Evolutionary conservation across 2,329 filamentous ascomycete genomes (phyloP).

Genomic region (Tolypocladium ovalisporum): DNA sequence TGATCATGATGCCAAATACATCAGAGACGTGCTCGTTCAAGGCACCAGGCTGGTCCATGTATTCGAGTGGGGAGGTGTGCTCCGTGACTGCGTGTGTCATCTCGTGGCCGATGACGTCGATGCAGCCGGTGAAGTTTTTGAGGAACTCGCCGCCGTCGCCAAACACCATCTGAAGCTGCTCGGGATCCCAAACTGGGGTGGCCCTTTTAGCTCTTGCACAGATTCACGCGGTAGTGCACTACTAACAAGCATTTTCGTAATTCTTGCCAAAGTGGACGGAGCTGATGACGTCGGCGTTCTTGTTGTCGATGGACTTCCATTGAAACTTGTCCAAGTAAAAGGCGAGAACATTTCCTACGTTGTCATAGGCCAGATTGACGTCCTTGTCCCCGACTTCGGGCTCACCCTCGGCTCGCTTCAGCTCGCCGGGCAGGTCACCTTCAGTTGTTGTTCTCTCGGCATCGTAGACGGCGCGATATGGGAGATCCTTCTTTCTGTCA

Average conservation of each 20-base stretch:
- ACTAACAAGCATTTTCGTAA: conserved; percentile 41
- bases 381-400: conserved; percentile 25
- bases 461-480: conserved; percentile 33
- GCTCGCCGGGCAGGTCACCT: conserved; percentile 27
- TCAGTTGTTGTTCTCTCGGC: conserved; percentile 26
- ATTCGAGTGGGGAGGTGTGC: conserved; percentile 36
- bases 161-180: conserved; percentile 41
- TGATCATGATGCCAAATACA: conserved; percentile 46
- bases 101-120: conserved; percentile 48
- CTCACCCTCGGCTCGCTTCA: conserved; percentile 32
- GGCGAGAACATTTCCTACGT: conserved; percentile 34
- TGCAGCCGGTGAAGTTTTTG: conserved; percentile 36
- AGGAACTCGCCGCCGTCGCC: conserved; percentile 43
- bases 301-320: conserved; percentile 41
- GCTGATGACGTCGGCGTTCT: conserved; percentile 35
- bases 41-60: conserved; percentile 40
- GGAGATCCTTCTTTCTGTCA: conserved; percentile 11
- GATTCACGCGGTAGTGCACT: not conserved
- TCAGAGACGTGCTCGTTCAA: conserved; percentile 47
- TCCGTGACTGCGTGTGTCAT: conserved; percentile 45
- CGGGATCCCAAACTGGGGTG: conserved; percentile 34
- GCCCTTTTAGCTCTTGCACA: not conserved
- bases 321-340: conserved; percentile 39
- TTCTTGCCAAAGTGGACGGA: conserved; percentile 39
- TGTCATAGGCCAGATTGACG: conserved; percentile 39